Evolutionary conservation across 73 alveolate species (phyloP), one percentile per base, ranked within the genome.

Genomic region (Paramecium biaurelia): DNA sequence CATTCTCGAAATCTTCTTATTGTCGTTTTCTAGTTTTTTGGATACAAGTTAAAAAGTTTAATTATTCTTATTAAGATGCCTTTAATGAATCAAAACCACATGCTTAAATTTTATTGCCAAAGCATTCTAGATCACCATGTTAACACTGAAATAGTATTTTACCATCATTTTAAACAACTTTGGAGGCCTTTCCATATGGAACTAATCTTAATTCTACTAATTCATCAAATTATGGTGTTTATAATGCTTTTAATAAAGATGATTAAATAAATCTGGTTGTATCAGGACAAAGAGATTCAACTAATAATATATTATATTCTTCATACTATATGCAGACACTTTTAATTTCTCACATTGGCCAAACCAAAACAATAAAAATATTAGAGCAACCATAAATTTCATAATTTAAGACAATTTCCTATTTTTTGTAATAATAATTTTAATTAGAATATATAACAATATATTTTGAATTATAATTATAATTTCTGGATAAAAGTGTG

Each of bases 251-350:
- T 15, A 32, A 28, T 37, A 72, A 72, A 5, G 86, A 72, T n/a
- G 86, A 35, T 11, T 72, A 72, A 35, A 72, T 72, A 18, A 72
- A 72, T 72, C 59, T 38, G 14, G 59, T 72, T 4, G 86, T 72
- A 23, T 72, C 86, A 28, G 86, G 86, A 37, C 86, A 72, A 14
- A 72, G 45, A 8, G 86, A 72, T 72, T 72, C 86, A 72, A 72
- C 86, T 72, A 72, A 8, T 8, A 72, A 32, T 9, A n/a, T 18
- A 15, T 4, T 18, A 1, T 53, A 23, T 7, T 53, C 18, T 0
- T 53, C 8, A 0, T 53, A 53, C 68, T 53, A 53, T 53, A 53
- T 4, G 68, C 68, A 53, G 68, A 53, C 12, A 53, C 68, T 53
- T 18, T n/a, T n/a, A 53, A 23, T 23, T 53, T 53, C 23, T 53